These are phyloP conservation scores for Fusarium sp. DNA, from an alignment of 2,329 filamentous ascomycete genomes.

Conservation along the genomic window DNA sequence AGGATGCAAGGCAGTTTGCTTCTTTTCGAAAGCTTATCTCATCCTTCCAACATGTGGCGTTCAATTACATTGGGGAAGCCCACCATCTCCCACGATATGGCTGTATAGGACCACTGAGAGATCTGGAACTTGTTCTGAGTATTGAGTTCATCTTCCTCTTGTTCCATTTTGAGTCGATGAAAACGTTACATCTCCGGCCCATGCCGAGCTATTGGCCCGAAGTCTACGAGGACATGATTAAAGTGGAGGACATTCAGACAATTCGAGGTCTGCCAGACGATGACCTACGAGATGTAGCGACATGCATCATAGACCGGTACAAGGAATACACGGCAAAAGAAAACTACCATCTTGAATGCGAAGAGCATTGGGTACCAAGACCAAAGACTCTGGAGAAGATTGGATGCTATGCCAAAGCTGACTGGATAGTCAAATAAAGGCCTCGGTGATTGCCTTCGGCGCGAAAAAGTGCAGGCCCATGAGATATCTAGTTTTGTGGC, in stretches of 20 bases:
- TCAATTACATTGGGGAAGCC: not conserved
- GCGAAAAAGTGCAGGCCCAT: no score
- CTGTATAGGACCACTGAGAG: not conserved
- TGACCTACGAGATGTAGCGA: not conserved
- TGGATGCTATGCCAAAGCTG: constrained; percentile 3
- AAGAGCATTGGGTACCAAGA: constrained; percentile 13
- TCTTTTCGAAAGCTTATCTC: constrained; percentile 7
- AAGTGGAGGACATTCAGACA: constrained; percentile 1
- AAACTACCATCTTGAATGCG: not conserved
- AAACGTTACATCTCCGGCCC: constrained; percentile 1
- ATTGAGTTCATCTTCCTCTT: not conserved
- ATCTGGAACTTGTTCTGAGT: no score
- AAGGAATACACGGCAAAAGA: not conserved
- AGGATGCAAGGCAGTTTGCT: not conserved
- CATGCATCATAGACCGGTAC: not conserved
- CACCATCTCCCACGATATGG: not conserved
- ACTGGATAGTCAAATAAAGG: no score
- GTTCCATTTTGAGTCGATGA: constrained; percentile 11
- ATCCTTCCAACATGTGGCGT: constrained; percentile 4
- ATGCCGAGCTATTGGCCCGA: constrained; percentile 10
- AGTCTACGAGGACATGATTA: constrained; percentile 3
- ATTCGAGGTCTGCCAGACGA: not conserved
- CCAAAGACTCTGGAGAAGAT: not conserved
- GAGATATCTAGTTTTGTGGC: no score
- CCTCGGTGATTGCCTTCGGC: no score